Conservation (phyloP, 2,329 filamentous ascomycete genomes). For the Capronia epimyces region DNA sequence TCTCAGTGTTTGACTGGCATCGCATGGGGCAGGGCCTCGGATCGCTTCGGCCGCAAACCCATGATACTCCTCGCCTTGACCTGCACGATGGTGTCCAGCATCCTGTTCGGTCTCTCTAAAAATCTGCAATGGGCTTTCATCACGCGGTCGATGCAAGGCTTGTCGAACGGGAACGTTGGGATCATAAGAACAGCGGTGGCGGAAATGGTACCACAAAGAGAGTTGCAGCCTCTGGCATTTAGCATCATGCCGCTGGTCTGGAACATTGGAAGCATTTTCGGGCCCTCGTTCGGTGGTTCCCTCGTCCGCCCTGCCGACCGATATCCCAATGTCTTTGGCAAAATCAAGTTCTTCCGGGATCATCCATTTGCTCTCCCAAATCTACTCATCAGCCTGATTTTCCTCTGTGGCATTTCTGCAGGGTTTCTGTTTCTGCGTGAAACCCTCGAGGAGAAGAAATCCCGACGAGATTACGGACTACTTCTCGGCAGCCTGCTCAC, state of each 20-base stretch:
- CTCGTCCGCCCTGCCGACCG: conserved; percentile 75
- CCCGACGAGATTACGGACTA: conserved; percentile 68
- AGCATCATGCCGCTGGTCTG: conserved; percentile 89
- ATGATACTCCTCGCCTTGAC: conserved; percentile 68
- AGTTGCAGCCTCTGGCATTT: conserved; percentile 82
- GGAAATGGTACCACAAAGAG: conserved; percentile 81
- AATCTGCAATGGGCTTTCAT: conserved; percentile 73
- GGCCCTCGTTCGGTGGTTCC: conserved; percentile 79
- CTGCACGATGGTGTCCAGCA: conserved; percentile 73
- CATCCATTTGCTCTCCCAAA: conserved; percentile 86
- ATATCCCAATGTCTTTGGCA: conserved; percentile 64
- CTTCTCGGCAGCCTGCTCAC: conserved; percentile 63
- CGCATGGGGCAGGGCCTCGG: conserved; percentile 70
- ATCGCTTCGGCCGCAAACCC: conserved; percentile 74
- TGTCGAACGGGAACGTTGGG: conserved; percentile 87
- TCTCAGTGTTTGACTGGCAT: conserved; percentile 67
- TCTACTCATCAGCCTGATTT: conserved; percentile 68
- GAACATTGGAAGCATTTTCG: conserved; percentile 81
- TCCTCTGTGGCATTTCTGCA: conserved; percentile 67
- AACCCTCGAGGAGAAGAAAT: conserved; percentile 67
- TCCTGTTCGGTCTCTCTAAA: conserved; percentile 79
- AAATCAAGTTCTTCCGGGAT: conserved; percentile 60
- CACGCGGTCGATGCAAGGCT: conserved; percentile 71
- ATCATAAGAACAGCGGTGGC: conserved; percentile 90
- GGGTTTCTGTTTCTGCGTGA: conserved; percentile 79